phyloP scores from a whole-genome alignment of 2,329 filamentous ascomycete species.

The Arachnomyces sp. region DNA sequence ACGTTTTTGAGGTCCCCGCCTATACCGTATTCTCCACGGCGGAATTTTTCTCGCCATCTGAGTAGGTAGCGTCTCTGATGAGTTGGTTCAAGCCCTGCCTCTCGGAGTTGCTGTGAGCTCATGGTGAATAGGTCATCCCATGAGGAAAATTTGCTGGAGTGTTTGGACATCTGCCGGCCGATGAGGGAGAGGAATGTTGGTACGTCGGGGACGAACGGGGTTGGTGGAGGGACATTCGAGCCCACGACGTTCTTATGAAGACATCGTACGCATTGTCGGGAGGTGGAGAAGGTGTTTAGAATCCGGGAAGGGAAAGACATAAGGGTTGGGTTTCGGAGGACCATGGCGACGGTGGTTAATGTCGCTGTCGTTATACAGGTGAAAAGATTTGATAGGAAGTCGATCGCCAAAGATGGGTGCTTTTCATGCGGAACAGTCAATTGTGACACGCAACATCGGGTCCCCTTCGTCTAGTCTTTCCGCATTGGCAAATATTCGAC shows the following conservation, averaged over 20 bases:
- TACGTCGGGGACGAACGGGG: conserved; percentile 78
- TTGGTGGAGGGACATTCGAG: conserved; percentile 58
- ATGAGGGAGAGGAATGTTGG: conserved; percentile 83
- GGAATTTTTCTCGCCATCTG: conserved; percentile 79
- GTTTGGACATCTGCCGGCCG: conserved; percentile 74
- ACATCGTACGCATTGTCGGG: conserved; percentile 29
- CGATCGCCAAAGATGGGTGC: background rate
- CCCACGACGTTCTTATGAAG: conserved; percentile 38
- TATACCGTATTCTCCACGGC: conserved; percentile 66
- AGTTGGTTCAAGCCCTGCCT: conserved; percentile 79
- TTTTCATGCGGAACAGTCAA: too few relatives aligned
- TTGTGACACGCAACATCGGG: too few relatives aligned
- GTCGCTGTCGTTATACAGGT: background rate
- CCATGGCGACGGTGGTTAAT: conserved; percentile 4
- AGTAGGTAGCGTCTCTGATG: conserved; percentile 76
- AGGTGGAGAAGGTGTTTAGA: conserved; percentile 16
- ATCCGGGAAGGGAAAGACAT: conserved; percentile 5
- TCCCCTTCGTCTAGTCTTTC: too few relatives aligned
- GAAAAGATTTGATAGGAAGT: background rate
- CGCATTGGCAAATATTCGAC: too few relatives aligned
- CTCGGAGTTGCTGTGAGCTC: conserved; percentile 66
- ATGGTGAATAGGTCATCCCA: conserved; percentile 88
- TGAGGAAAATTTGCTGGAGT: conserved; percentile 77
- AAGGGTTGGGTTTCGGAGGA: conserved; percentile 4
- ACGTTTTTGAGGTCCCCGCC: conserved; percentile 77